Base-by-base conservation (phyloP, 2,329 filamentous ascomycete genomes). In the Sphaerulina musiva region DNA sequence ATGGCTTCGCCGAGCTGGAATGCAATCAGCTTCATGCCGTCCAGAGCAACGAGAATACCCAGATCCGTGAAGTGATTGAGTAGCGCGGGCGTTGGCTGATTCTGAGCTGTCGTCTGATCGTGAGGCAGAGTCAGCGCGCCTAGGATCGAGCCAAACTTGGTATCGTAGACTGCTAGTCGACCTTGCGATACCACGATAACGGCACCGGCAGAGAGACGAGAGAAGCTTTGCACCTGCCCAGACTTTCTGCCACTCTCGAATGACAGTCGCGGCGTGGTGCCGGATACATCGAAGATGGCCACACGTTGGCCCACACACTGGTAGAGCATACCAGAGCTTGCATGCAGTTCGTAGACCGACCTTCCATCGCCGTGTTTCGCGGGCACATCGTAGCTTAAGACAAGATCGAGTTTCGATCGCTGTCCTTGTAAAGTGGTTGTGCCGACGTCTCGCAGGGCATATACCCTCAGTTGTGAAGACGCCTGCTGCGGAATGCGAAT, bases 151-250 rank as follows among this genome's bases (percentile, higher is more conserved):
- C 73, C 79, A 67, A 83, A 90, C 55, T 84, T 80, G 34, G 85
- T 81, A 68, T 89, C 89, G 67, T 85, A 86, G 11, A 88, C 74
- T 41, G 74, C 77, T 40, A 86, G 78, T 0, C 77, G 75, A 8
- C 76, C 71, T 0, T 76, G 63, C 0, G 82, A 83, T n/a, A 80
- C 75, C 1, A 81, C 78, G 43, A 91, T 75, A 1, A 88, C 69
- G 4, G 85, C 81, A 6, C 85, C 82, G 53, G 79, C 80, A 6
- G 85, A 87, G 0, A 90, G 72, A 6, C 84, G 79, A 6, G 85
- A 66, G 63, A 89, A 87, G 1, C 84, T 85, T 17, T 75, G 74
- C 2, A 82, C 74, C 1, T 45, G 36, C 10, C 73, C 76, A 4
- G 77, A 70, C 40, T 79, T 72, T 5, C 75, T 58, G 14, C 63